Base-by-base conservation (phyloP, 2,329 filamentous ascomycete species). In the Aspergillus sp. region DNA sequence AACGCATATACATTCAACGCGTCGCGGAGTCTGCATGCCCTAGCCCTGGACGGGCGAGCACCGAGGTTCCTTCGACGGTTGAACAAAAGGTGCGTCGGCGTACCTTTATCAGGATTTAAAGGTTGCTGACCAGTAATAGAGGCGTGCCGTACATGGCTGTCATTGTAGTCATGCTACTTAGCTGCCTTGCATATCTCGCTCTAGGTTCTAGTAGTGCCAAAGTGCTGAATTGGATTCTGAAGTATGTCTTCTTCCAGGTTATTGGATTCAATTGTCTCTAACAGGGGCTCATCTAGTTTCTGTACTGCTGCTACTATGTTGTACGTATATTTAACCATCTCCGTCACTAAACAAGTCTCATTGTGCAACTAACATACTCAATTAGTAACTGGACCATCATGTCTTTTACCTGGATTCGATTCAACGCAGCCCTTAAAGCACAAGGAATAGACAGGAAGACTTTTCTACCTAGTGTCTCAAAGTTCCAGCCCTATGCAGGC, bases 251-350 rank as follows among this genome's bases (percentile, higher is more conserved):
- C 6, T 21, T 9, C 14, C 25, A n/a, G 9, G 8, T 23, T 46
- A 6, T n/a, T 46, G 15, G 17, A 23, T 9, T 41, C 21, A 2
- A 4, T 27, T 9, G 19, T 44, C 12, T 12, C 40, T 39, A 12
- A 39, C 51, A 2, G 5, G 6, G n/a, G 3, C n/a, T 41, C 31
- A n/a, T 19, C 15, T 44, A 53, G 51, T 12, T 53, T 53, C n/a
- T 53, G 51, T 15, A 53, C 51, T 14, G 51, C 51, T 39, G 51
- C 51, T 46, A 53, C 51, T n/a, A 53, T 53, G 41, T 53, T 53
- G 51, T 53, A 46, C 8, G 41, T 53, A 14, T 35, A 2, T 11
- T 11, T 8, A 27, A 27, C 33, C 31, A 2, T 11, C 17, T 8
- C 12, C 14, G 3, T 17, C 17, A 14, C 40, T 9, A 21, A 6